phyloP scores from a whole-genome alignment of 2,329 filamentous ascomycete species.

The Arthroderma uncinatum region DNA sequence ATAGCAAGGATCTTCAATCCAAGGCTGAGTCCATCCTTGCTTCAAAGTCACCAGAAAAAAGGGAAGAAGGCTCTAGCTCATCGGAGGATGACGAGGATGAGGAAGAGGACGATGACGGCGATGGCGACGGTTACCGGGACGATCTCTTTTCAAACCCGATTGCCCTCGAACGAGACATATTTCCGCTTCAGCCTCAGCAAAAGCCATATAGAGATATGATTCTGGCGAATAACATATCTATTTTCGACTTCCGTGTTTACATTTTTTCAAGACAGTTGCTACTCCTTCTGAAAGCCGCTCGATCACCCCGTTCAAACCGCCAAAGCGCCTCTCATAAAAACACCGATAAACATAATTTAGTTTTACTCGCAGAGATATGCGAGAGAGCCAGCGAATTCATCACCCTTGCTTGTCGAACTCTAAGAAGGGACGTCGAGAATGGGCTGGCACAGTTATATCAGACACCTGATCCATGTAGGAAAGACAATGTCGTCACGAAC shows the following conservation, averaged over 20 bases:
- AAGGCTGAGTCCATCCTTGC: slow-evolving; percentile 45
- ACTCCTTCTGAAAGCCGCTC: slow-evolving; percentile 71
- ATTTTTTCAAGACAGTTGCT: slow-evolving; percentile 83
- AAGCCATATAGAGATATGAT: slow-evolving; percentile 90
- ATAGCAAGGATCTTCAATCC: slow-evolving; percentile 61
- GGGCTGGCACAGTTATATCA: slow-evolving; percentile 41
- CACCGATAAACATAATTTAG: slow-evolving; percentile 44
- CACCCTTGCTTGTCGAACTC: slow-evolving; percentile 62
- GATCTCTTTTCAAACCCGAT: slow-evolving; percentile 22
- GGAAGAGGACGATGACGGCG: slow-evolving; percentile 21
- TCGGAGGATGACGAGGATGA: slow-evolving; percentile 10
- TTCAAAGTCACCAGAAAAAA: slow-evolving; percentile 17
- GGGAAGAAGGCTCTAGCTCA: slow-evolving; percentile 6
- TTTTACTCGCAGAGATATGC: slow-evolving; percentile 78
- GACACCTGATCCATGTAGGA: slow-evolving; percentile 21
- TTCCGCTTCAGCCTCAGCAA: slow-evolving; percentile 43
- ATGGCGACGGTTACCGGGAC: slow-evolving; percentile 22
- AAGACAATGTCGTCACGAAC: slow-evolving; percentile 32
- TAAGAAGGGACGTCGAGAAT: slow-evolving; percentile 65
- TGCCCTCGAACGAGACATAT: slow-evolving; percentile 24
- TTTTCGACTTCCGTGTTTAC: slow-evolving; percentile 92
- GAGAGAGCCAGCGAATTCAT: slow-evolving; percentile 74
- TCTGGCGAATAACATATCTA: slow-evolving; percentile 82
- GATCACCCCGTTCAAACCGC: slow-evolving; percentile 36
- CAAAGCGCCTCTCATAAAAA: slow-evolving; percentile 23